These are phyloP conservation scores for Sarocladium strictum DNA, from an alignment of 2,329 filamentous ascomycete species.

Conservation along the genomic window DNA sequence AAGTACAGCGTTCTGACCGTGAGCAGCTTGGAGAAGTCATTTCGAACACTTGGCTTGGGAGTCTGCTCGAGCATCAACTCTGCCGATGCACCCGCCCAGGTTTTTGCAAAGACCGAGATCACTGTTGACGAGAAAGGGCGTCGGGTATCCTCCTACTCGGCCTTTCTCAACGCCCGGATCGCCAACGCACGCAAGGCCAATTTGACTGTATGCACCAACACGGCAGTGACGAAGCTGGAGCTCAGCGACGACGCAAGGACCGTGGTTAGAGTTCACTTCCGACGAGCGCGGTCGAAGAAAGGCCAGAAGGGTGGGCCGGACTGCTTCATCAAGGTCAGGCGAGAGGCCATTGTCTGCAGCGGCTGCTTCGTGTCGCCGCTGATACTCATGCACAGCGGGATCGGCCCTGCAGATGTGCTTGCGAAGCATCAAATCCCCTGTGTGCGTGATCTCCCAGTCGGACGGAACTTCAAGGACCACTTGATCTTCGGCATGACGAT, in stretches of 20 bases:
- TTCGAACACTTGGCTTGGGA: conserved; percentile 20
- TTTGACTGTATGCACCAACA: conserved; percentile 25
- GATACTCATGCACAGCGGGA: conserved; percentile 25
- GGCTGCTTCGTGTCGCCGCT: neutral
- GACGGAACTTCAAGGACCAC: conserved; percentile 35
- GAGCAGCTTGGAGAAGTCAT: conserved; percentile 19
- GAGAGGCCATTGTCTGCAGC: neutral
- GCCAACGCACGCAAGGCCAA: conserved; percentile 15
- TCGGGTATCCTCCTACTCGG: conserved; percentile 20
- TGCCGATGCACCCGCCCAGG: conserved; percentile 20
- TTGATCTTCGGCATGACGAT: conserved; percentile 29
- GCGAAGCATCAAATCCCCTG: conserved; percentile 23
- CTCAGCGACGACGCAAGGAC: conserved; percentile 13
- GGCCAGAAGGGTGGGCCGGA: neutral
- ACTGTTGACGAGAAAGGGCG: conserved; percentile 19
- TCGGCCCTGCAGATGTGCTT: conserved; percentile 24
- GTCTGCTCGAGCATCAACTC: conserved; percentile 21
- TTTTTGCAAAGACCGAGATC: conserved; percentile 21
- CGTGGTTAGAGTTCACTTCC: conserved; percentile 19
- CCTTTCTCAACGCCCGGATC: conserved; percentile 20
- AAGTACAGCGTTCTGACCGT: neutral
- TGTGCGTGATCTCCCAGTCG: conserved; percentile 30
- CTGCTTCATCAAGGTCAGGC: neutral
- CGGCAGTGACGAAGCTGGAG: conserved; percentile 21
- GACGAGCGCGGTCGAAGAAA: neutral